Percentiles rank a stretch among this genome's conserved stretches.
Evolutionary conservation across 2,329 filamentous ascomycete genomes (phyloP).

Genomic region (Botryotinia convoluta): DNA sequence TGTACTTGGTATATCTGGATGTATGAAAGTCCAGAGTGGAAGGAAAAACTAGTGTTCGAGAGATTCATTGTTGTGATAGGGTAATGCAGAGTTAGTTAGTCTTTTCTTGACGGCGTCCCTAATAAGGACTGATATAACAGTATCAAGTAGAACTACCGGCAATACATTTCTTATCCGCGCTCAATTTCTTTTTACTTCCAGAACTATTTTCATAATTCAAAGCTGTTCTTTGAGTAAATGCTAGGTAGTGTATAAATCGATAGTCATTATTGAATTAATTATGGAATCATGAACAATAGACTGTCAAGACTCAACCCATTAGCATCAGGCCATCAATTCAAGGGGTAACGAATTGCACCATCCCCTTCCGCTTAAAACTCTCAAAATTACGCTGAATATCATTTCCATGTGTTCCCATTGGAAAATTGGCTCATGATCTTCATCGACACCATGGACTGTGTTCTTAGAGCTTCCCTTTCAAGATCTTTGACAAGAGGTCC

Average conservation of each 20-base stretch:
- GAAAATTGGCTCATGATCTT: background rate
- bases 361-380: background rate
- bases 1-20: background rate
- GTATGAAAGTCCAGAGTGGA: background rate
- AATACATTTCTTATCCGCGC: background rate
- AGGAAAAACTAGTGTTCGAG: background rate
- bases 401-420: too few relatives aligned
- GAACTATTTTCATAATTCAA: background rate
- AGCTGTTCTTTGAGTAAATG: background rate
- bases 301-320: background rate
- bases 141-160: background rate
- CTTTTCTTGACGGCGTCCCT: background rate
- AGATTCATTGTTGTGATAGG: background rate
- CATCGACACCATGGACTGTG: background rate
- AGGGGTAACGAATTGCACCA: background rate
- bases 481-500: background rate
- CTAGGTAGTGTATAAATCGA: background rate
- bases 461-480: background rate
- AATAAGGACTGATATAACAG: background rate
- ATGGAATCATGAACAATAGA: background rate
- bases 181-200: background rate
- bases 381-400: background rate
- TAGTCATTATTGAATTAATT: background rate
- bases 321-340: background rate
- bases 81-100: background rate